phyloP scores from a whole-genome alignment of 2,329 filamentous ascomycete genomes.

The Diaporthe sp. region DNA sequence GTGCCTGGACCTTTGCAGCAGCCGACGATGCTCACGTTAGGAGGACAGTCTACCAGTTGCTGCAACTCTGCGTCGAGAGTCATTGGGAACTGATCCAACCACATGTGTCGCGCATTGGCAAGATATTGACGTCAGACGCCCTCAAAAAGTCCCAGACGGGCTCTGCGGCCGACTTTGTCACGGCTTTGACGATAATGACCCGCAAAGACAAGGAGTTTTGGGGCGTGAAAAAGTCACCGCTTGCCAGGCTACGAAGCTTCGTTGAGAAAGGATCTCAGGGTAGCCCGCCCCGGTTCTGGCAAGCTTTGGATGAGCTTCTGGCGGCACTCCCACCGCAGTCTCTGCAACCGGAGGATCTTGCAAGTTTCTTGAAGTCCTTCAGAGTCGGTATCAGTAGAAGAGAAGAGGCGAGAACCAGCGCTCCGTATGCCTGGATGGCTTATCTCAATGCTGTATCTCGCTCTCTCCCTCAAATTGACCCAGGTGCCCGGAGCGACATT shows the following conservation, averaged over 20 bases:
- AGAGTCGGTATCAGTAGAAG: conserved; percentile 78
- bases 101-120: conserved; percentile 65
- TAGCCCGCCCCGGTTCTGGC: conserved; percentile 81
- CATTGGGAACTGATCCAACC: conserved; percentile 61
- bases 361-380: conserved; percentile 75
- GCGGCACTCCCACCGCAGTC: conserved; percentile 67
- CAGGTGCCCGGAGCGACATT: conserved; percentile 60
- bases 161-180: conserved; percentile 80
- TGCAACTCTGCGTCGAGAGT: conserved; percentile 63
- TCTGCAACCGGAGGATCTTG: conserved; percentile 63
- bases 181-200: conserved; percentile 77
- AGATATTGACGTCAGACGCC: conserved; percentile 78
- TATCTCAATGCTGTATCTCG: conserved; percentile 77
- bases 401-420: conserved; percentile 80
- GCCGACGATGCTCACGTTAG: conserved; percentile 69
- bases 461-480: conserved; percentile 61
- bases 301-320: conserved; percentile 73
- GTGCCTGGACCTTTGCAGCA: conserved; percentile 76
- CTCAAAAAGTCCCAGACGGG: conserved; percentile 80
- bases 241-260: conserved; percentile 75
- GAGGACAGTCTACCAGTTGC: conserved; percentile 64
- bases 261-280: conserved; percentile 87
- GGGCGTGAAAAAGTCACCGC: conserved; percentile 73
- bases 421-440: conserved; percentile 78
- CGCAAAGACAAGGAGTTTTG: conserved; percentile 77